Conservation (phyloP, 2,329 filamentous ascomycete genomes). For the Hirsutella minnesotensis region DNA sequence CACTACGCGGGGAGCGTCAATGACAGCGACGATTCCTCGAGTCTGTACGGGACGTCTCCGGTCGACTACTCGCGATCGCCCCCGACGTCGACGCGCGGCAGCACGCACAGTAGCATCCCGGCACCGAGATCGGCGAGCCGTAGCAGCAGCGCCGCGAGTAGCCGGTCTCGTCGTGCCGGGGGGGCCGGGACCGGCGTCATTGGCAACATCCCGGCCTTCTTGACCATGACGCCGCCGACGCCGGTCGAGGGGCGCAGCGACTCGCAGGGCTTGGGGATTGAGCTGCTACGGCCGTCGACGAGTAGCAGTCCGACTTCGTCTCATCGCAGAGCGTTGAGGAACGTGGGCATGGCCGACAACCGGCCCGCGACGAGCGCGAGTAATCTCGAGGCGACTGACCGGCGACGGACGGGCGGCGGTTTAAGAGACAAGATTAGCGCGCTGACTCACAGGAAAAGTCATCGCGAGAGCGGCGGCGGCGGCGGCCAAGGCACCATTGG, state of each 20-base stretch:
- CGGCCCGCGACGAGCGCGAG: conserved; percentile 22
- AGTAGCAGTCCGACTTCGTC: conserved; percentile 16
- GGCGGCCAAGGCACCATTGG: conserved; percentile 11
- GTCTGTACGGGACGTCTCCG: conserved; percentile 38
- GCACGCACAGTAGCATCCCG: conserved; percentile 35
- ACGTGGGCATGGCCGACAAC: conserved; percentile 8
- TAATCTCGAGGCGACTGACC: conserved; percentile 11
- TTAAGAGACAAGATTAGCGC: conserved; percentile 24
- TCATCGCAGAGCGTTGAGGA: conserved; percentile 8
- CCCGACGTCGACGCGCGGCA: conserved; percentile 38
- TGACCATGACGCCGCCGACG: conserved; percentile 36
- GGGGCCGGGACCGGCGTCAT: conserved; percentile 14
- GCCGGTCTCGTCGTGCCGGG: conserved; percentile 27
- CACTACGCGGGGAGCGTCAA: conserved; percentile 31
- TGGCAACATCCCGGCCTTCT: conserved; percentile 19
- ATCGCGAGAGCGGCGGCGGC: conserved; percentile 11
- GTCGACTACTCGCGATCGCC: conserved; percentile 49
- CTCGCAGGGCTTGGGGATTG: conserved; percentile 14
- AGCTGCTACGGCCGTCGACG: conserved; percentile 19
- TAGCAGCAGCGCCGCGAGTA: conserved; percentile 40
- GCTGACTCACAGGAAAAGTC: conserved; percentile 17
- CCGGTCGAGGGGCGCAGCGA: conserved; percentile 16
- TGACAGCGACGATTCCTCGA: conserved; percentile 46
- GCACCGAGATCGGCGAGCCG: conserved; percentile 33
- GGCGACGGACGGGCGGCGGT: conserved; percentile 17